A percentile compares a stretch with the other conserved stretches of the same genome.
phyloP scores from a whole-genome alignment of 768 basidiomycete species.

The Podaxis rugospora region DNA sequence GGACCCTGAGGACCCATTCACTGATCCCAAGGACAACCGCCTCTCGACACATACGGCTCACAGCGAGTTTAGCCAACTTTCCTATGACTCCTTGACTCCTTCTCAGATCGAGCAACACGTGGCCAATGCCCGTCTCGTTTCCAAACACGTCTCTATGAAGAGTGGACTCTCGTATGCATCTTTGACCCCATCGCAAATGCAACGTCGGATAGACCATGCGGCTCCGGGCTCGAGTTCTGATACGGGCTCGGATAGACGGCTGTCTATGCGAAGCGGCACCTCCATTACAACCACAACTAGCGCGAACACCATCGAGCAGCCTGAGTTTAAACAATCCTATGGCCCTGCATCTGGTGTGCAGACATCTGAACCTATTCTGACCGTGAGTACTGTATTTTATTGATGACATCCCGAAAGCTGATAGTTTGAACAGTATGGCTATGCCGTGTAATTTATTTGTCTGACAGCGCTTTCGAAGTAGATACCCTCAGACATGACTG shows the following conservation, averaged over 20 bases:
- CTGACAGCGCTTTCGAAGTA: not conserved
- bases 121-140: not conserved
- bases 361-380: not conserved
- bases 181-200: conserved; percentile 1
- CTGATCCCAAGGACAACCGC: not conserved
- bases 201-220: not conserved
- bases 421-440: not conserved
- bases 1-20: conserved; percentile 6
- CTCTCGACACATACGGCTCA: not conserved
- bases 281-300: not conserved
- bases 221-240: not conserved
- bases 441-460: conserved; percentile 1
- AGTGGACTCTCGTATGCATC: not conserved
- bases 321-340: not conserved
- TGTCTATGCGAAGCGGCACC: not conserved
- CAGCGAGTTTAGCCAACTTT: not conserved
- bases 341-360: not conserved
- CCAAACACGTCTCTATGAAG: not conserved
- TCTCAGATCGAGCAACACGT: not conserved
- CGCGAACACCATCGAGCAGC: not conserved
- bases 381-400: not conserved
- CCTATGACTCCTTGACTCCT: conserved; percentile 1
- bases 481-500: not conserved
- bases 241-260: not conserved
- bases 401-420: not conserved